These are phyloP conservation scores for Abrus pulchellus DNA, from an alignment of 306 rosid species.

Conservation along the genomic window DNA sequence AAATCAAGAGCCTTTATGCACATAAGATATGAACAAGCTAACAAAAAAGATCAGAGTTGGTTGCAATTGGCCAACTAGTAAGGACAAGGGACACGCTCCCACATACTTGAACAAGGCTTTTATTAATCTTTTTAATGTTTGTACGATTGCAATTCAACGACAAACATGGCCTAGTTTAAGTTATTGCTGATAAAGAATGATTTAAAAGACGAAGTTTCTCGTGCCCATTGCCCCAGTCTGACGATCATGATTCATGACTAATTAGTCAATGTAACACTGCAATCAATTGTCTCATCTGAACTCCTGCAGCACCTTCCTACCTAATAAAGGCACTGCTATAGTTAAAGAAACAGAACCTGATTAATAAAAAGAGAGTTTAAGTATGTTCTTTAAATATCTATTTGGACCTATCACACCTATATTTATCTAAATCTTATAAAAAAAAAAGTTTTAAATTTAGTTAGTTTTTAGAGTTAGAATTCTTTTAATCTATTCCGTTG, in stretches of 20 bases:
- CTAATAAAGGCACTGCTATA: not conserved
- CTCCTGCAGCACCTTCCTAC: conserved; percentile 5
- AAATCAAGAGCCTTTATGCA: not conserved
- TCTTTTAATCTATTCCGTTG: too few relatives aligned
- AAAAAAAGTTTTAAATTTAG: too few relatives aligned
- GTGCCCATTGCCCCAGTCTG: not conserved
- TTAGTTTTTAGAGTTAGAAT: too few relatives aligned
- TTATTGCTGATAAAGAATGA: not conserved
- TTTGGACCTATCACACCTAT: not conserved
- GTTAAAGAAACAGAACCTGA: not conserved
- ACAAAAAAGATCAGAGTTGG: not conserved
- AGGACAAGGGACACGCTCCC: conserved; percentile 29
- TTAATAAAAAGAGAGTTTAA: not conserved
- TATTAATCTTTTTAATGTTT: not conserved
- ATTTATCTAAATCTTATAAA: not conserved
- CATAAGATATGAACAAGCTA: not conserved
- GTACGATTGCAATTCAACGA: not conserved
- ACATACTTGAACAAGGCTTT: not conserved
- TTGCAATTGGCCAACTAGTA: not conserved
- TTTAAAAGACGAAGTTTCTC: conserved; percentile 48
- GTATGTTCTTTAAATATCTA: not conserved
- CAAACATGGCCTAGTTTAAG: not conserved
- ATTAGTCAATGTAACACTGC: conserved; percentile 5
- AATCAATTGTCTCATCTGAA: not conserved
- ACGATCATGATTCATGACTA: not conserved